Evolutionary conservation across 352 stramenopile genomes (phyloP).

Genomic region (Stramenopiles sp.): DNA sequence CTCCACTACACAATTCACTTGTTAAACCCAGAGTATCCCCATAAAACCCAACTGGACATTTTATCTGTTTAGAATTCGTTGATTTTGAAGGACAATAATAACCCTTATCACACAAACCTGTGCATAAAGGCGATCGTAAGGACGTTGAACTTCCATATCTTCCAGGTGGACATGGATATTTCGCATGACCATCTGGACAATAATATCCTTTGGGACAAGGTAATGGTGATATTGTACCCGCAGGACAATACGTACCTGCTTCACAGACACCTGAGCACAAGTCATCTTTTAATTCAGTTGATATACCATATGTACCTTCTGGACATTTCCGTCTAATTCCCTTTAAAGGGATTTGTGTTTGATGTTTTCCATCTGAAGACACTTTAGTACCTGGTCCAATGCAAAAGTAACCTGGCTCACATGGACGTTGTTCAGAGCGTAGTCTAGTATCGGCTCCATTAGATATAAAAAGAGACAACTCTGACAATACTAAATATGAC

Average conservation of each 20-base stretch:
- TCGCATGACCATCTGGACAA: constrained; percentile 12
- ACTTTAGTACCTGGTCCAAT: background rate
- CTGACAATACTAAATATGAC: too few relatives aligned
- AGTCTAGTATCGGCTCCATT: background rate
- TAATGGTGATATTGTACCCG: too few relatives aligned
- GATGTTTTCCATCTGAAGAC: too few relatives aligned
- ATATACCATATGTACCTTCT: constrained; percentile 7
- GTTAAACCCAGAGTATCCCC: too few relatives aligned
- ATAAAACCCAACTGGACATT: too few relatives aligned
- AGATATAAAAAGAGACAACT: too few relatives aligned
- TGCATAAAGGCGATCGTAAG: background rate
- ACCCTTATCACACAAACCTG: constrained; percentile 7
- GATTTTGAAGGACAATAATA: constrained; percentile 9
- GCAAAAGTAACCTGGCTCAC: constrained; percentile 2
- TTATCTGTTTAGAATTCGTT: background rate
- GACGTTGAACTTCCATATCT: constrained; percentile 6
- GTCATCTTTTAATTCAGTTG: constrained; percentile 6
- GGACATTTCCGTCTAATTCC: too few relatives aligned
- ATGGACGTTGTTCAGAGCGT: background rate
- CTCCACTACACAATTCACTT: too few relatives aligned
- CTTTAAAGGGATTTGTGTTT: too few relatives aligned
- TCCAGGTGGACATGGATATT: constrained; percentile 8
- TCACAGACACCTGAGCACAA: background rate
- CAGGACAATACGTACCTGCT: constrained; percentile 2
- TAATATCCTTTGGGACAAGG: constrained; percentile 9